Conservation (phyloP, 2,329 filamentous ascomycete species). For the Metarhizium sp. region DNA sequence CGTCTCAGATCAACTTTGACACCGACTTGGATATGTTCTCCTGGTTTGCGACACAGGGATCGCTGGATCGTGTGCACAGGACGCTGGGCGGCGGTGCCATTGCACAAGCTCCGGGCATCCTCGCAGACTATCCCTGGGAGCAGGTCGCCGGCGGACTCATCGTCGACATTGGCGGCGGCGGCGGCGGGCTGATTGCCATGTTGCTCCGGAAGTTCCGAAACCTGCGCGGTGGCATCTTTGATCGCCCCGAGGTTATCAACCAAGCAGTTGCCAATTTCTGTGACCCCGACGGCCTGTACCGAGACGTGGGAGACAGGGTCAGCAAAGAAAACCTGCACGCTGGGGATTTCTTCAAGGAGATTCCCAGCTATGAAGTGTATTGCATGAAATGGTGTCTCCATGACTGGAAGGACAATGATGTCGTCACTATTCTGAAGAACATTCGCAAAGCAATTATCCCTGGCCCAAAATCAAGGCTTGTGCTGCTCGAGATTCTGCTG, state of each 20-base stretch:
- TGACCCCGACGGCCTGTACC: conserved; percentile 16
- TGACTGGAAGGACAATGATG: conserved; percentile 28
- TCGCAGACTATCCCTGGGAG: conserved; percentile 31
- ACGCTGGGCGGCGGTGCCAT: conserved; percentile 27
- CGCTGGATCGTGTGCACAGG: conserved; percentile 22
- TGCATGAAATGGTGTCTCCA: conserved; percentile 32
- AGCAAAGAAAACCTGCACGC: conserved; percentile 9
- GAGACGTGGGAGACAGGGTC: conserved; percentile 22
- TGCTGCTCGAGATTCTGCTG: conserved; percentile 29
- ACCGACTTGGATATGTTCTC: conserved; percentile 30
- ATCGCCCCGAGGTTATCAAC: conserved; percentile 24
- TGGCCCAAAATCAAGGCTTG: conserved; percentile 17
- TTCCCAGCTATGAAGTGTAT: conserved; percentile 22
- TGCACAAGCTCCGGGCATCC: conserved; percentile 28
- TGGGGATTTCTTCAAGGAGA: conserved; percentile 27
- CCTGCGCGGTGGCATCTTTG: conserved; percentile 26
- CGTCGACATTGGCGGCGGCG: conserved; percentile 31
- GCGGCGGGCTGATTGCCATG: conserved; percentile 25
- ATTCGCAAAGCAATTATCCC: conserved; percentile 20
- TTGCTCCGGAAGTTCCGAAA: conserved; percentile 20
- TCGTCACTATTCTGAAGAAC: conserved; percentile 16
- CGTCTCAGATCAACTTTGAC: conserved; percentile 30
- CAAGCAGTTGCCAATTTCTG: conserved; percentile 17
- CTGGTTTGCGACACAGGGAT: conserved; percentile 25
- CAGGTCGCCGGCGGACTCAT: conserved; percentile 23